Conservation (phyloP, 2,329 filamentous ascomycete species). For the Paraphoma sp. region DNA sequence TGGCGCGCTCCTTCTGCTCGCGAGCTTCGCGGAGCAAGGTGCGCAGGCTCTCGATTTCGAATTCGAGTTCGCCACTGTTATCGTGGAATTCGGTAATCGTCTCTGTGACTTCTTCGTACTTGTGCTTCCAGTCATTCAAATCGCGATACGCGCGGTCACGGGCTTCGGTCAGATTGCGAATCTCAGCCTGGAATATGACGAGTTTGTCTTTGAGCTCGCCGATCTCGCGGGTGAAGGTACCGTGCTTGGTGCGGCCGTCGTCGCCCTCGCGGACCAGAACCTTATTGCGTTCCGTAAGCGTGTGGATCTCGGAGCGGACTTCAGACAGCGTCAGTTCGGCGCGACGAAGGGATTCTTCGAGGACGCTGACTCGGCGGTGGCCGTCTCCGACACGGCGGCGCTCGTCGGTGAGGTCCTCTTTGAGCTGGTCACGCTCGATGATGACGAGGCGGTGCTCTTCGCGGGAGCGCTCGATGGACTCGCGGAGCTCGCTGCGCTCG, state of each 20-base stretch:
- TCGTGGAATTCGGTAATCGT: slow-evolving; percentile 29
- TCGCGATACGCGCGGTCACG: slow-evolving; percentile 27
- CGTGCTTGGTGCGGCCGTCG: slow-evolving; percentile 22
- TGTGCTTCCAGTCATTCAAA: slow-evolving; percentile 28
- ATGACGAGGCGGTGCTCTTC: slow-evolving; percentile 28
- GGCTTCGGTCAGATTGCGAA: slow-evolving; percentile 22
- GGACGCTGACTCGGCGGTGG: slow-evolving; percentile 20
- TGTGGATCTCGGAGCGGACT: slow-evolving; percentile 20
- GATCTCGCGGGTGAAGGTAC: slow-evolving; percentile 18
- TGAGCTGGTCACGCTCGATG: slow-evolving; percentile 31
- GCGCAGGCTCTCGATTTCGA: slow-evolving; percentile 30
- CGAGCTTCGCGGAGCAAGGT: slow-evolving; percentile 28
- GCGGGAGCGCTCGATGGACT: slow-evolving; percentile 19
- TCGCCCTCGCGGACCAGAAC: slow-evolving; percentile 23
- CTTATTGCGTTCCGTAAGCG: slow-evolving; percentile 26
- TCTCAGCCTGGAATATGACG: slow-evolving; percentile 25
- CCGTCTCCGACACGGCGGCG: slow-evolving; percentile 20
- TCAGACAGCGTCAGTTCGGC: slow-evolving; percentile 20
- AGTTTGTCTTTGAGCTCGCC: slow-evolving; percentile 20
- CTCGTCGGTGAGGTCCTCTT: slow-evolving; percentile 28
- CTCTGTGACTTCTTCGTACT: slow-evolving; percentile 31
- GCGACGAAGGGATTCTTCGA: slow-evolving; percentile 30
- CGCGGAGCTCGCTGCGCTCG: slow-evolving; percentile 24
- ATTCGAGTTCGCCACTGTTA: slow-evolving; percentile 27
- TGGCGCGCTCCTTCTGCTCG: slow-evolving; percentile 33